These are phyloP conservation scores for Agastache rugosa DNA, from an alignment of 257 asterid species.

Conservation along the genomic window DNA sequence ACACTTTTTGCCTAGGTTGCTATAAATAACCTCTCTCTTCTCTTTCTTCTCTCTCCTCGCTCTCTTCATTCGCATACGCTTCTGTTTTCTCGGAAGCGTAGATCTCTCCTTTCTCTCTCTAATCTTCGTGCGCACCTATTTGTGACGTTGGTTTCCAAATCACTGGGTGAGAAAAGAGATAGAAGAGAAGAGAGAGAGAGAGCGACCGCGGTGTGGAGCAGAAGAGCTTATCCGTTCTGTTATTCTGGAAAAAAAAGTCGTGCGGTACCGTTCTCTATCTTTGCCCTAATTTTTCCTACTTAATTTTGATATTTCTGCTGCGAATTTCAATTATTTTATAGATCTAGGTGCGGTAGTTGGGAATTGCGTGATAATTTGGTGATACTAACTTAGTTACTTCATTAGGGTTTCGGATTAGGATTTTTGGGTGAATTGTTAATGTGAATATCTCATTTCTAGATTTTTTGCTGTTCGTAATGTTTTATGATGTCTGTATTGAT, in stretches of 20 bases:
- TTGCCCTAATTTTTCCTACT: constrained; percentile 25
- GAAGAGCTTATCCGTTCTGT: constrained; percentile 11
- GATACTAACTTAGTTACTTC: not conserved
- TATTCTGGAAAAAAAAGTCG: not conserved
- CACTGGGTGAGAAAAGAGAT: constrained; percentile 12
- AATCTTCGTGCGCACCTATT: constrained; percentile 8
- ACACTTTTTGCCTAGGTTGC: constrained; percentile 16
- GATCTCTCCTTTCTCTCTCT: constrained; percentile 36
- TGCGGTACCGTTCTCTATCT: constrained; percentile 37
- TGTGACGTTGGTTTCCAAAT: not conserved
- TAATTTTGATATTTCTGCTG: constrained; percentile 18
- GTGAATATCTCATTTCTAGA: not conserved
- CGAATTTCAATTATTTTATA: constrained; percentile 22
- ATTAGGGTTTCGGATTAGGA: constrained; percentile 47
- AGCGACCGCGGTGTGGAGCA: not conserved
- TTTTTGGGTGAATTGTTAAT: constrained; percentile 10
- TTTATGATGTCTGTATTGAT: not conserved
- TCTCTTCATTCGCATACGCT: constrained; percentile 38
- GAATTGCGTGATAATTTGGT: constrained; percentile 19
- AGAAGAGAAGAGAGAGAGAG: not conserved
- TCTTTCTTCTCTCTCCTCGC: not conserved
- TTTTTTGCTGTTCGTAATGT: not conserved
- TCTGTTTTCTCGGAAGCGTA: constrained; percentile 54
- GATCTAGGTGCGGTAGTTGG: constrained; percentile 35
- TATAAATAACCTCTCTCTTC: constrained; percentile 32